phyloP scores from a whole-genome alignment of 495 filamentous ascomycete species.

The Copromyces sp. region DNA sequence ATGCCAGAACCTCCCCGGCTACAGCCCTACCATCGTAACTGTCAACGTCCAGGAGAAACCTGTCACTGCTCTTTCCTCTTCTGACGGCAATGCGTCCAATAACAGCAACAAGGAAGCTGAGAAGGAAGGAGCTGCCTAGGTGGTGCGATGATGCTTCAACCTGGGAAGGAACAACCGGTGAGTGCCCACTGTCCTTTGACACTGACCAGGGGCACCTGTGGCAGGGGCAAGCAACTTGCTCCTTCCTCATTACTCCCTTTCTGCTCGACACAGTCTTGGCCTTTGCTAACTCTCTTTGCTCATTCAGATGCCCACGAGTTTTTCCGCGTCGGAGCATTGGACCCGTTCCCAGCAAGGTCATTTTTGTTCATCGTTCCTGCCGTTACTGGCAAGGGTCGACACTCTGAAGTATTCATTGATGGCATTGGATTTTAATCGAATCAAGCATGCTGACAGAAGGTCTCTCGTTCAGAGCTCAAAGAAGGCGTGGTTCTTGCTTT shows the following conservation, averaged over 20 bases:
- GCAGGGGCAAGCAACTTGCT: not conserved
- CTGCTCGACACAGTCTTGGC: no score
- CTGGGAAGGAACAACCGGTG: not conserved
- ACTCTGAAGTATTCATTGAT: no score
- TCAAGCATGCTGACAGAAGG: no score
- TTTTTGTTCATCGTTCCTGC: slow-evolving; percentile 32
- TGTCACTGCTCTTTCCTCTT: not conserved
- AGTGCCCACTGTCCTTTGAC: not conserved
- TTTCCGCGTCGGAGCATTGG: not conserved
- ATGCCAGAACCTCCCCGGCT: not conserved
- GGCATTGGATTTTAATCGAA: no score
- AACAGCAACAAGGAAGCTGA: not conserved
- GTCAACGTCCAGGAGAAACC: not conserved
- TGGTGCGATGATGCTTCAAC: not conserved
- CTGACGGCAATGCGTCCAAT: no score
- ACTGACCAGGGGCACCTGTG: not conserved
- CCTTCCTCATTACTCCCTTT: no score
- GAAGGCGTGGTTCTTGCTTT: no score
- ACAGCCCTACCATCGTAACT: not conserved
- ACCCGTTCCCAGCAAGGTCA: no score
- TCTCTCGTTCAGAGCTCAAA: no score
- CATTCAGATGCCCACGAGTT: no score
- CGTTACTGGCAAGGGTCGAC: no score
- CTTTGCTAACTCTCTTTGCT: not conserved
- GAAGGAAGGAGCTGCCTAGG: not conserved